Base-by-base conservation (phyloP, 2,329 filamentous ascomycete genomes). In the Cyphellophora europaea region DNA sequence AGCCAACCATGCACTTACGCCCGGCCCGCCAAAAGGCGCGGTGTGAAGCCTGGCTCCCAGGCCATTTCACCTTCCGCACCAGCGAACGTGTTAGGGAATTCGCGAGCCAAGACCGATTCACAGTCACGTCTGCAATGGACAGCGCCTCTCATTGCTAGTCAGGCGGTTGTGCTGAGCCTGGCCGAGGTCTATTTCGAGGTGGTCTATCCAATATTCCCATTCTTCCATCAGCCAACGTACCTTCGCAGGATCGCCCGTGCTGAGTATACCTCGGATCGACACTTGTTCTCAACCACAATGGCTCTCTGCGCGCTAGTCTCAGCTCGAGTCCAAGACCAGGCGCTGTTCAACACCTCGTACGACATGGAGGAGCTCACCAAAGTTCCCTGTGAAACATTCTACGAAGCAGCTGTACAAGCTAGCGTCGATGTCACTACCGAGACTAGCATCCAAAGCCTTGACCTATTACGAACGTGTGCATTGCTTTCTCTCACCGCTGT, bases 201-300 rank as follows among this genome's bases (percentile, higher is more conserved):
- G 28, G 62, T 71, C n/a, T 71, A 71, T 49, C 68, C 68, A 2
- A 63, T 71, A 47, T 66, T 70, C 40, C 68, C 69, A 4, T 52
- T 72, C 16, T 72, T 72, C 43, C 65, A 72, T 45, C 58, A 58
- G 21, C 56, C 57, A n/a, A 63, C 60, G 12, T 57, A 67, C 28
- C 49, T 58, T 16, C 48, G 57, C 6, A 57, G 55, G 28, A 49
- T 70, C n/a, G 45, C 57, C 5, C 49, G 56, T 10, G 53, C 55
- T 12, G 58, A 69, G n/a, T 63, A 72, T 44, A 53, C 61, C 5
- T 51, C 42, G 3, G 55, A 66, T 40, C 57, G 55, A 16, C 50
- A 57, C 5, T 56, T 70, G 18, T 72, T 71, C 45, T 63, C 65
- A 11, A 63, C 59, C 1, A 59, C 66, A 13, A 72, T 72, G 69